phyloP scores from a whole-genome alignment of 768 basidiomycete species.

The Leccinum longicurvipes region DNA sequence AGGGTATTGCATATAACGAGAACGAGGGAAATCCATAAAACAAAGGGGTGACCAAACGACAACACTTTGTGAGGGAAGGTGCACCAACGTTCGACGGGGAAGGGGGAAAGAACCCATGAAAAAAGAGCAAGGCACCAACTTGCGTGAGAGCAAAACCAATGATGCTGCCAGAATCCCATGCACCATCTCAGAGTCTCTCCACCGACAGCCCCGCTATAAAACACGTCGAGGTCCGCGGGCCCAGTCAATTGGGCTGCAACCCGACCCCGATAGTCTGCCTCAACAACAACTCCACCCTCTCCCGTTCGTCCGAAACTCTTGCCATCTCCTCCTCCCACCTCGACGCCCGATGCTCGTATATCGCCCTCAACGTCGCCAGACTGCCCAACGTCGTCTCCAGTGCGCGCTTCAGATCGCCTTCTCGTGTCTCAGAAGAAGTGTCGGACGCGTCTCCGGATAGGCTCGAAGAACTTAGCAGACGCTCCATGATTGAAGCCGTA shows the following conservation, averaged over 20 bases:
- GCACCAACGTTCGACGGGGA: background rate
- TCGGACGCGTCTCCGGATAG: slow-evolving; percentile 57
- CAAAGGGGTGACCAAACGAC: background rate
- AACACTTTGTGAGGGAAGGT: background rate
- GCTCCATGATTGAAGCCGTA: slow-evolving; percentile 44
- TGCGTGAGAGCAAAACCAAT: background rate
- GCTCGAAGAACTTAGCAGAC: slow-evolving; percentile 37
- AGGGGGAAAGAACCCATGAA: background rate
- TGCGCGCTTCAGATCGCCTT: slow-evolving; percentile 65
- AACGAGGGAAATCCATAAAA: background rate
- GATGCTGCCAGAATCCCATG: background rate
- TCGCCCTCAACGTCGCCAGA: slow-evolving; percentile 54
- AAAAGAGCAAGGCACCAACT: background rate
- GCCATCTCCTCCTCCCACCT: slow-evolving; percentile 72
- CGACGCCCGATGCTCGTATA: slow-evolving; percentile 67
- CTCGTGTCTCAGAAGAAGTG: slow-evolving; percentile 44
- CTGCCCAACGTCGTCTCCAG: slow-evolving; percentile 67
- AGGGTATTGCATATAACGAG: background rate
- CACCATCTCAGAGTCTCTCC: background rate
- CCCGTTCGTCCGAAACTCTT: slow-evolving; percentile 61
- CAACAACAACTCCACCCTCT: slow-evolving; percentile 62
- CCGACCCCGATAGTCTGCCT: slow-evolving; percentile 58
- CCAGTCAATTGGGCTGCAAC: slow-evolving; percentile 24
- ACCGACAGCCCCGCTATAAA: background rate
- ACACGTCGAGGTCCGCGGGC: background rate